Evolutionary conservation across 345 rosid genomes (phyloP).

Genomic region (Noccaea bulbosa): DNA sequence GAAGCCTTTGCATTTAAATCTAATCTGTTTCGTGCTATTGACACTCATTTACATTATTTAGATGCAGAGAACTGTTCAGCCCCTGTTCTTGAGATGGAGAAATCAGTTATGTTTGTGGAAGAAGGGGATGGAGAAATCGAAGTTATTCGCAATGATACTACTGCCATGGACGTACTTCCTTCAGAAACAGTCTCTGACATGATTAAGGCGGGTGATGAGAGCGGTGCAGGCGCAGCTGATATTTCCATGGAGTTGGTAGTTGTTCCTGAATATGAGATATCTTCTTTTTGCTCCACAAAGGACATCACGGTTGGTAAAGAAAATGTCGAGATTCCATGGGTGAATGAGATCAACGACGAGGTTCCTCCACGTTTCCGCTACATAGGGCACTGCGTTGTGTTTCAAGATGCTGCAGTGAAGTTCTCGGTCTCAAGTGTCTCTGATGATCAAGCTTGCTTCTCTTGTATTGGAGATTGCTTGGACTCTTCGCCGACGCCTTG

Average conservation of each 20-base stretch:
- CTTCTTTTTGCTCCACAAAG: constrained; percentile 30
- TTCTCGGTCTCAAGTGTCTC: constrained; percentile 53
- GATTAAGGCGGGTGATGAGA: constrained; percentile 42
- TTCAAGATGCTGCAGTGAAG: constrained; percentile 57
- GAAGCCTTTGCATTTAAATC: background rate
- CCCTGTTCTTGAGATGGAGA: constrained; percentile 36
- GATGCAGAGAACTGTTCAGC: constrained; percentile 31
- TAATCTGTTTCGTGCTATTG: background rate
- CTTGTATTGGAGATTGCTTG: constrained; percentile 71
- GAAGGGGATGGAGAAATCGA: background rate
- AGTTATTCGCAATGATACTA: background rate
- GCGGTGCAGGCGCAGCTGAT: constrained; percentile 20
- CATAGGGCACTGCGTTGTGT: constrained; percentile 56
- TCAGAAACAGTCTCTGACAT: background rate
- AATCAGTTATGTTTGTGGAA: constrained; percentile 37
- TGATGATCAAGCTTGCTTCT: constrained; percentile 55
- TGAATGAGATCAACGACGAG: constrained; percentile 60
- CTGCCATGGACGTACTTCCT: background rate
- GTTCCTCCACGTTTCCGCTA: constrained; percentile 61
- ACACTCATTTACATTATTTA: constrained; percentile 39
- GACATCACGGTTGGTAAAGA: constrained; percentile 79
- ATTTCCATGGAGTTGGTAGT: constrained; percentile 46
- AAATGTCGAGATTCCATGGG: constrained; percentile 61
- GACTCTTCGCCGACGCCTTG: constrained; percentile 42
- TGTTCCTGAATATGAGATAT: constrained; percentile 48